A percentile compares a stretch with the other conserved stretches of the same genome.
phyloP scores from a whole-genome alignment of 2,329 filamentous ascomycete genomes.

The Diaporthe capsici region DNA sequence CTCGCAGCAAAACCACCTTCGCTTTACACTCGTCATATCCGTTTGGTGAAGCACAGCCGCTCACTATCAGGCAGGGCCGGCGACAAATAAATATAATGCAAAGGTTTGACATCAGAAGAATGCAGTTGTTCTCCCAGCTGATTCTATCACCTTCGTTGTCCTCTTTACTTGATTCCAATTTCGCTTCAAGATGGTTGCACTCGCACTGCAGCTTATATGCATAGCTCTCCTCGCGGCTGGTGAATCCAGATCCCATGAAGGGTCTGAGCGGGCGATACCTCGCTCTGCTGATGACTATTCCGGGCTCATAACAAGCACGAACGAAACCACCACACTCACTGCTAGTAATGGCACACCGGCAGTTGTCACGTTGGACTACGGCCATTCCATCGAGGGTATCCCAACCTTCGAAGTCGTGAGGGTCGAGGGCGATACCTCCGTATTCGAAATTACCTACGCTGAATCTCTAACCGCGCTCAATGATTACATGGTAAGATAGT shows the following conservation, averaged over 20 bases:
- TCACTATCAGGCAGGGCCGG: not conserved
- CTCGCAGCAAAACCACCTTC: not conserved
- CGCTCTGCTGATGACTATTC: not conserved
- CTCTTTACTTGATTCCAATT: accelerated
- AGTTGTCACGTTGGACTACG: not conserved
- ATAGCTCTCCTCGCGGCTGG: not conserved
- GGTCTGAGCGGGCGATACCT: not conserved
- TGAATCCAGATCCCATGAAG: not conserved
- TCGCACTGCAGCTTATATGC: not conserved
- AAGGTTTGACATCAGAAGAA: not conserved
- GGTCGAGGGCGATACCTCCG: not conserved
- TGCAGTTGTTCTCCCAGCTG: not conserved
- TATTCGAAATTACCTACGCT: not conserved
- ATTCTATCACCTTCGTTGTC: not conserved
- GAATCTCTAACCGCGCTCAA: not conserved
- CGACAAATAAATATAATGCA: not conserved
- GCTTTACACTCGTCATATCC: not conserved
- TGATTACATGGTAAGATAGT: not conserved
- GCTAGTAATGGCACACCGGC: not conserved
- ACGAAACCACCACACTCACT: not conserved
- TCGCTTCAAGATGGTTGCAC: not conserved
- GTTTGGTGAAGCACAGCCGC: not conserved
- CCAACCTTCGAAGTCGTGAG: constrained; percentile 1
- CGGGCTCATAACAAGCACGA: not conserved
- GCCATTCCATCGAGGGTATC: not conserved